Base-by-base conservation (phyloP, 2,329 filamentous ascomycete species). In the Microsporum audouinii region DNA sequence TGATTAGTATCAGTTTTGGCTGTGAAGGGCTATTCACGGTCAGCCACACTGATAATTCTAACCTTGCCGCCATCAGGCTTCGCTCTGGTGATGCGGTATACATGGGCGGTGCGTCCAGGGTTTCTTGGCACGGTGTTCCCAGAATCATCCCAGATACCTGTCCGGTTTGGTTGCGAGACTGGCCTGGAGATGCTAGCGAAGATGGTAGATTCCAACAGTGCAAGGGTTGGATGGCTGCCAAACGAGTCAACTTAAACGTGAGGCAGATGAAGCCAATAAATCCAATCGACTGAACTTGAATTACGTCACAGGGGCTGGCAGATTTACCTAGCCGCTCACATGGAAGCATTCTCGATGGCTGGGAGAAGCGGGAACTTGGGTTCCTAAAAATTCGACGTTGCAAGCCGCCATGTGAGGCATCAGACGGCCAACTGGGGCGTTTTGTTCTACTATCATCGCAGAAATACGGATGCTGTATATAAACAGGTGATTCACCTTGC, bases 121-220 rank as follows among this genome's bases (percentile, higher is more conserved):
- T 90, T 74, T 91, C 92, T 1, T 97, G 92, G 92, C 94, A 97
- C 75, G 91, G 89, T 10, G 91, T 97, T 10, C 91, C 94, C 4
- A 94, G 91, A 71, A 87, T 97, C 10, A 70, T 96, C 39, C 81
- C 84, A 55, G 83, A 77, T 0, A 95, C 89, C 0, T 97, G 91
- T 73, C 92, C 92, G 0, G 76, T 76, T 0, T 88, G 86, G 73
- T 73, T 97, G 57, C 76, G 79, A 61, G 77, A 87, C 47, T 97
- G 91, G 91, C 91, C 91, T 6, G 78, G 73, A 1, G 45, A 51
- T 31, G 27, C 23, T 6, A 29, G 43, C 7, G 62, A 57, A 36
- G 62, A 65, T 17, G 63, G 65, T 3, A 78, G 73, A 49, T 90
- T 82, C 69, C 79, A 84, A 58, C 78, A 79, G 45, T 96, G 91